Conservation (phyloP, 176 grass and related monocot genomes). For the Microstegium vimineum region DNA sequence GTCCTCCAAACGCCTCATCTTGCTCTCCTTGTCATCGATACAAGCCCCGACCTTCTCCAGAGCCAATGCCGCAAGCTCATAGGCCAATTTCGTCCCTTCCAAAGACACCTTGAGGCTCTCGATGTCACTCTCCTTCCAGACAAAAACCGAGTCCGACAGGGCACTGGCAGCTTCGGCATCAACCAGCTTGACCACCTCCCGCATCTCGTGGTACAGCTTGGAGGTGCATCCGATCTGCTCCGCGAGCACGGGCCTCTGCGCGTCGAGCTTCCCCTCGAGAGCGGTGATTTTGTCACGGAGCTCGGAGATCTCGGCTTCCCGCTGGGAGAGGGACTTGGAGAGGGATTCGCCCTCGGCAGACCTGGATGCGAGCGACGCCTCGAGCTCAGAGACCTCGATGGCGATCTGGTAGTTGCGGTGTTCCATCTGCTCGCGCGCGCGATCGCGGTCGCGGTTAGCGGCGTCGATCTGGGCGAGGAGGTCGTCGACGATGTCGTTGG, state of each 20-base stretch:
- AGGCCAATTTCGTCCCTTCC: conserved; percentile 58
- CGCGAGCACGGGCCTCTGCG: conserved; percentile 72
- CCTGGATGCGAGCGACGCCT: conserved; percentile 44
- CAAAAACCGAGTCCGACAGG: conserved; percentile 39
- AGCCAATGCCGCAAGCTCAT: conserved; percentile 50
- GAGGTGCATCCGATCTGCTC: conserved; percentile 74
- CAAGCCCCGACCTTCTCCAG: conserved; percentile 52
- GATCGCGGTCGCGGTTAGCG: conserved; percentile 51
- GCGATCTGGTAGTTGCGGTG: conserved; percentile 97
- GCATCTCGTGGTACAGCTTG: conserved; percentile 59
- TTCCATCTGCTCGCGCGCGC: conserved; percentile 64
- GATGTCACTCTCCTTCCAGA: conserved; percentile 67
- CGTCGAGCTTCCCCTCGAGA: conserved; percentile 60
- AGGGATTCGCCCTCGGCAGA: conserved; percentile 50
- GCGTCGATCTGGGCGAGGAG: conserved; percentile 71
- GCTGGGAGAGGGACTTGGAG: conserved; percentile 41
- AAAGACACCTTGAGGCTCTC: conserved; percentile 69
- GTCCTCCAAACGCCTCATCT: conserved; percentile 35
- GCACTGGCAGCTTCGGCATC: conserved; percentile 32
- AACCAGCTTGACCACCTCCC: conserved; percentile 48
- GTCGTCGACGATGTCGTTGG: conserved; percentile 93
- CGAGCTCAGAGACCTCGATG: conserved; percentile 96
- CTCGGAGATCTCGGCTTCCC: conserved; percentile 50
- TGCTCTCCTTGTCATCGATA: conserved; percentile 43
- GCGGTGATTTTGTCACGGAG: conserved; percentile 25